phyloP scores from a whole-genome alignment of 176 grass and related monocot species.

The Leersia perrieri region DNA sequence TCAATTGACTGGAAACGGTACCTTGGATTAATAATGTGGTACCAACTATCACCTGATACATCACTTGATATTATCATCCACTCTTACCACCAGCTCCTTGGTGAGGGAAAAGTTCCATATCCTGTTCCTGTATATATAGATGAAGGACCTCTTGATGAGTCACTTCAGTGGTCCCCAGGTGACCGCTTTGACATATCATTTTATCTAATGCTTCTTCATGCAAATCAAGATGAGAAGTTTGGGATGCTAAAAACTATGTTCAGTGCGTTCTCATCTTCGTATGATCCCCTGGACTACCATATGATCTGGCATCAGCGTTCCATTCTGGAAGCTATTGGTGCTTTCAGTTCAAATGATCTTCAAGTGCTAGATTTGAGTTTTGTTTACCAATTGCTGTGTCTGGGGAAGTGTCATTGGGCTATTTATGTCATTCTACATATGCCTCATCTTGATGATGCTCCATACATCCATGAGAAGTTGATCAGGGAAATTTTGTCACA shows the following conservation, averaged over 20 bases:
- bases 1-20: conserved; percentile 92
- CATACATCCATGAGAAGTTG: conserved; percentile 79
- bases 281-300: conserved; percentile 92
- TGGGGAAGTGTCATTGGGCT: conserved; percentile 85
- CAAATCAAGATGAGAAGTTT: conserved; percentile 56
- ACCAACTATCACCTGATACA: conserved; percentile 74
- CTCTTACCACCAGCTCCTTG: conserved; percentile 69
- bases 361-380: conserved; percentile 87
- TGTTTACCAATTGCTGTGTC: conserved; percentile 79
- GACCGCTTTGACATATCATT: conserved; percentile 78
- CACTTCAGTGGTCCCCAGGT: conserved; percentile 55
- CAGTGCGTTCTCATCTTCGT: conserved; percentile 81
- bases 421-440: conserved; percentile 92
- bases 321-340: conserved; percentile 87
- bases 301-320: conserved; percentile 94
- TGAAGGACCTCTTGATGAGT: conserved; percentile 80
- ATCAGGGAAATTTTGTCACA: conserved; percentile 74
- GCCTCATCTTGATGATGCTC: conserved; percentile 56
- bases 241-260: conserved; percentile 77
- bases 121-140: conserved; percentile 91
- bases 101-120: conserved; percentile 77
- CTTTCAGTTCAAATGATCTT: conserved; percentile 71
- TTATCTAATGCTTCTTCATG: conserved; percentile 97
- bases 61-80: conserved; percentile 57
- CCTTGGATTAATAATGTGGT: conserved; percentile 88